These are phyloP conservation scores for Phyllosticta citribraziliensis DNA, from an alignment of 2,329 filamentous ascomycete genomes.

Conservation along the genomic window DNA sequence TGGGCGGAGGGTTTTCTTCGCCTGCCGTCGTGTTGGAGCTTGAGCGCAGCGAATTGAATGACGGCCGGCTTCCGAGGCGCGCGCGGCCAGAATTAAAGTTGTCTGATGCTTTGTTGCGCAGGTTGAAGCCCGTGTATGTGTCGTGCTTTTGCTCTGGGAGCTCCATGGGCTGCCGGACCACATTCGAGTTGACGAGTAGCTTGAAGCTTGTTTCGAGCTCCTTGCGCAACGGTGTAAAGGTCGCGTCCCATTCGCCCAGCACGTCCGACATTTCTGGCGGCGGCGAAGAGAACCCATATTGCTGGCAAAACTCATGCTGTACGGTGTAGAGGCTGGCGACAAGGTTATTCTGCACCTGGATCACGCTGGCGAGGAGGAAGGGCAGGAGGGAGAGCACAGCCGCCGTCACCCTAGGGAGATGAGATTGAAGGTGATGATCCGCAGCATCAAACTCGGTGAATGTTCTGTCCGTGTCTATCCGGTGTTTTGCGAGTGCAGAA, in stretches of 20 bases:
- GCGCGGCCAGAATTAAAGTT: slow-evolving; percentile 20
- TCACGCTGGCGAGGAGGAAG: slow-evolving; percentile 57
- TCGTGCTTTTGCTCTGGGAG: slow-evolving; percentile 36
- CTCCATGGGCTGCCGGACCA: slow-evolving; percentile 48
- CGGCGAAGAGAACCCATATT: slow-evolving; percentile 59
- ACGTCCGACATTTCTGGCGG: slow-evolving; percentile 64
- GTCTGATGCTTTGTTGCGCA: slow-evolving; percentile 30
- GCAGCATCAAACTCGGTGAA: slow-evolving; percentile 65
- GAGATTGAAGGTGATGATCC: slow-evolving; percentile 62
- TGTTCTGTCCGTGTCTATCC: slow-evolving; percentile 56
- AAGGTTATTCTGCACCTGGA: slow-evolving; percentile 67
- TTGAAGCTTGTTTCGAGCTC: slow-evolving; percentile 55
- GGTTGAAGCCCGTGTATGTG: slow-evolving; percentile 38
- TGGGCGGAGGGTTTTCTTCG: neutral
- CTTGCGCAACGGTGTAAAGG: slow-evolving; percentile 53
- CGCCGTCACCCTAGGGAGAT: slow-evolving; percentile 60
- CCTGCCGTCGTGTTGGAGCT: slow-evolving; percentile 1
- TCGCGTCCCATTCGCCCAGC: slow-evolving; percentile 53
- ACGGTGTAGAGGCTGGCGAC: slow-evolving; percentile 71
- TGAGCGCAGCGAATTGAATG: slow-evolving; percentile 17
- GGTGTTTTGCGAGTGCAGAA: slow-evolving; percentile 57
- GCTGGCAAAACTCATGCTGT: slow-evolving; percentile 62
- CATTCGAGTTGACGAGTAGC: slow-evolving; percentile 58
- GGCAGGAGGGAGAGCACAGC: slow-evolving; percentile 67
- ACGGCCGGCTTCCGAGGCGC: slow-evolving; percentile 15